phyloP scores from a whole-genome alignment of 106 monocot genomes.

The Allium fistulosum region DNA sequence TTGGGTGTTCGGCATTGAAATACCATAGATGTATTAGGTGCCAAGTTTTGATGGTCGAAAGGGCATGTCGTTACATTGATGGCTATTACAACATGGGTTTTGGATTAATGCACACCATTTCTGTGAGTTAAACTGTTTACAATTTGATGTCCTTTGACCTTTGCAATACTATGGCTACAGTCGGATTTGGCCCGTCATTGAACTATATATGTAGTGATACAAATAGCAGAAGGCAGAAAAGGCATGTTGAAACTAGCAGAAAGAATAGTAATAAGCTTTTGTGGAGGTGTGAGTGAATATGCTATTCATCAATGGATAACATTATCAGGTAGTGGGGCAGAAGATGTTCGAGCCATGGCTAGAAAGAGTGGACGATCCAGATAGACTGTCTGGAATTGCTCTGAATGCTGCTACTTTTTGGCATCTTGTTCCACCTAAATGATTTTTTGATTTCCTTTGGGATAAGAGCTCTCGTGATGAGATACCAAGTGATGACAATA shows the following conservation, averaged over 20 bases:
- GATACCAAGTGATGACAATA: constrained; percentile 18
- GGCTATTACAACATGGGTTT: too few relatives aligned
- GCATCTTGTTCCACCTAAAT: constrained; percentile 70
- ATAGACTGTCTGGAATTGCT: constrained; percentile 73
- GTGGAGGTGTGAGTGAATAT: constrained; percentile 77
- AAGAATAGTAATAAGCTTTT: constrained; percentile 94
- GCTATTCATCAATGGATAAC: constrained; percentile 85
- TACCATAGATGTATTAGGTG: too few relatives aligned
- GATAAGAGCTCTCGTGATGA: constrained; percentile 77
- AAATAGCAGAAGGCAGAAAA: constrained; percentile 62
- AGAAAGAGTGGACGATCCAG: constrained; percentile 90
- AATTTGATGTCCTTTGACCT: too few relatives aligned
- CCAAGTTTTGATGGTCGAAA: too few relatives aligned
- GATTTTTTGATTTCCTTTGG: constrained; percentile 79
- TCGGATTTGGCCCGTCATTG: too few relatives aligned
- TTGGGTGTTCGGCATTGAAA: too few relatives aligned
- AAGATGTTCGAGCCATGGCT: constrained; percentile 93
- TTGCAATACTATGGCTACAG: too few relatives aligned
- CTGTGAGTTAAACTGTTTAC: too few relatives aligned
- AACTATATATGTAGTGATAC: constrained; percentile 44
- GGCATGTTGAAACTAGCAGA: constrained; percentile 97
- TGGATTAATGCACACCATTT: too few relatives aligned
- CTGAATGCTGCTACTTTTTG: constrained; percentile 91
- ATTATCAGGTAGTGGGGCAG: constrained; percentile 72
- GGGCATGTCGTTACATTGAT: too few relatives aligned